Evolutionary conservation across 1,139 yeast species (phyloP).

Genomic region (Oligophagozyma castellii): DNA sequence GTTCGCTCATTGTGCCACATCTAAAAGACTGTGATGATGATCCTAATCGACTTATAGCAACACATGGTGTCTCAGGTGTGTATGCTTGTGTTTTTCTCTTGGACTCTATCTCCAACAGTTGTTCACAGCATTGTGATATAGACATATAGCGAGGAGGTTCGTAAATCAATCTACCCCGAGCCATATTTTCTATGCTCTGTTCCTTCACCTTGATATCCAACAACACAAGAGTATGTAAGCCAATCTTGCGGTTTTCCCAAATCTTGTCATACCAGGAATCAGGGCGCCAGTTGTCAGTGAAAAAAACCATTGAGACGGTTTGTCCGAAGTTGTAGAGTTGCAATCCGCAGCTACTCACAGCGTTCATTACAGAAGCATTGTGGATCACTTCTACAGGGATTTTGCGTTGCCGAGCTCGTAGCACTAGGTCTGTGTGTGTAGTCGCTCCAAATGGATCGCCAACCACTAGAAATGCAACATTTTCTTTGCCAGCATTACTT

Average conservation of each 20-base stretch:
- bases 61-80: conserved; percentile 79
- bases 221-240: conserved; percentile 77
- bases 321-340: conserved; percentile 94
- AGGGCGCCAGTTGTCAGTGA: conserved; percentile 92
- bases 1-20: conserved; percentile 68
- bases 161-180: conserved; percentile 79
- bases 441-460: conserved; percentile 99
- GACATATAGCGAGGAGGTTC: conserved; percentile 98
- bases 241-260: conserved; percentile 77
- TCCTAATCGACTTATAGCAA: conserved; percentile 84
- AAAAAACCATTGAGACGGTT: conserved; percentile 87
- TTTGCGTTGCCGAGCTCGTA: conserved; percentile 75
- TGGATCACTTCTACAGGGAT: conserved; percentile 75
- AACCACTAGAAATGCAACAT: conserved; percentile 86
- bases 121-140: conserved; percentile 78
- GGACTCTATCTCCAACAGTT: conserved; percentile 78
- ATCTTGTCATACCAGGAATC: conserved; percentile 87
- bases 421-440: conserved; percentile 86
- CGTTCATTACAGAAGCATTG: conserved; percentile 96
- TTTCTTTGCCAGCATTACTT: conserved; percentile 62
- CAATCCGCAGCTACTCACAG: conserved; percentile 95
- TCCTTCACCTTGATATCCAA: conserved; percentile 94
- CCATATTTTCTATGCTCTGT: conserved; percentile 88
- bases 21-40: conserved; percentile 70
- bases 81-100: conserved; percentile 60